Conservation (phyloP, 2,329 filamentous ascomycete species). For the Chaetomiaceae sp. region DNA sequence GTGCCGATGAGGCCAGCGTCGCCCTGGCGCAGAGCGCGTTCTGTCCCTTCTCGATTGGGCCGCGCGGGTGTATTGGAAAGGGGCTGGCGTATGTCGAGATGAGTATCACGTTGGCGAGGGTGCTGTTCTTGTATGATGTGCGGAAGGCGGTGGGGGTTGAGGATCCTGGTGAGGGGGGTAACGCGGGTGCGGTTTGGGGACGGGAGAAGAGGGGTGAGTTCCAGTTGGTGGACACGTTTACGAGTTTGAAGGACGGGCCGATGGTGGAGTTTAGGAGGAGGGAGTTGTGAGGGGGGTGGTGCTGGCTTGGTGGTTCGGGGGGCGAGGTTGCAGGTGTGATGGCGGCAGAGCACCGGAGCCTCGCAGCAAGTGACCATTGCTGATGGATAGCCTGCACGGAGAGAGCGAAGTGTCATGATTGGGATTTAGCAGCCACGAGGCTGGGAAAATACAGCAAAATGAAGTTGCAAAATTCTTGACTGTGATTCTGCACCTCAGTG, state of each 20-base stretch:
- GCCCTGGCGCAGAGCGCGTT: conserved; percentile 62
- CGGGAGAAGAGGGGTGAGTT: conserved; percentile 57
- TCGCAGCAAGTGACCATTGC: too few species aligned
- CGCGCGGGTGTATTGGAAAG: conserved; percentile 69
- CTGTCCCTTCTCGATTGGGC: conserved; percentile 68
- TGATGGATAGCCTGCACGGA: too few species aligned
- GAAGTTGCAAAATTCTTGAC: too few species aligned
- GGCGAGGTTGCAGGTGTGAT: too few species aligned
- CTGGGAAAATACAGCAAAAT: too few species aligned
- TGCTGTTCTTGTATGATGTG: conserved; percentile 59
- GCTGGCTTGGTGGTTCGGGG: too few species aligned
- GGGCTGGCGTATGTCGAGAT: conserved; percentile 64
- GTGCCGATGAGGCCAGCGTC: conserved; percentile 45
- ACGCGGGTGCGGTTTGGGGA: conserved; percentile 46
- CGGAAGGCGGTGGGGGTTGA: conserved; percentile 44
- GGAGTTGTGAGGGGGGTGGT: conserved; percentile 11
- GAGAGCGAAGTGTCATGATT: too few species aligned
- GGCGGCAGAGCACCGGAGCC: too few species aligned
- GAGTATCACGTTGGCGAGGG: conserved; percentile 56
- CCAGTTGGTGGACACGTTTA: conserved; percentile 69
- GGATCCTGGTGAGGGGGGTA: conserved; percentile 51
- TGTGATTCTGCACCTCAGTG: too few species aligned
- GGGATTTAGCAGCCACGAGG: too few species aligned
- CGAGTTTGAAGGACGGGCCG: conserved; percentile 67
- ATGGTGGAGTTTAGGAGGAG: conserved; percentile 57